A percentile compares a stretch with the other conserved stretches of the same genome.
Conservation (phyloP, 495 filamentous ascomycete species). For the Entonaema liquescens region DNA sequence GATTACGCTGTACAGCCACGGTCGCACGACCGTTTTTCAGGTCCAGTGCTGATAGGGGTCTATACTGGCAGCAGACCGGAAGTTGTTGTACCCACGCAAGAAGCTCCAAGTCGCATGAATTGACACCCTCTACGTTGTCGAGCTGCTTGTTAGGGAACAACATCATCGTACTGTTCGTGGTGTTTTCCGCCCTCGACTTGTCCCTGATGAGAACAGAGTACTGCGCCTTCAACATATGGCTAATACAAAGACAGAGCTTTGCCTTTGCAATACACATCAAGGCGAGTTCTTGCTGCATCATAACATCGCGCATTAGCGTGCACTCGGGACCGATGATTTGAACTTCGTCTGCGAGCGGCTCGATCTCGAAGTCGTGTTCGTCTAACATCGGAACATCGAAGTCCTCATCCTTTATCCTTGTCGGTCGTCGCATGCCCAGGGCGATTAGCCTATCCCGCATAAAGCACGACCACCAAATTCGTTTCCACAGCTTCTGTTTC, state of each 20-base stretch:
- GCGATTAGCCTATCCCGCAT: slow-evolving; percentile 90
- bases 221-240: slow-evolving; percentile 82
- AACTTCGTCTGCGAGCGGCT: slow-evolving; percentile 67
- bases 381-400: slow-evolving; percentile 89
- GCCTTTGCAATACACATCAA: slow-evolving; percentile 91
- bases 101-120: slow-evolving; percentile 75
- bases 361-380: slow-evolving; percentile 83
- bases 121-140: slow-evolving; percentile 76
- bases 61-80: slow-evolving; percentile 71
- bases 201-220: slow-evolving; percentile 88
- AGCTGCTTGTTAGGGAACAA: slow-evolving; percentile 85
- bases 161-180: slow-evolving; percentile 86
- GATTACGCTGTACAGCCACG: slow-evolving; percentile 75
- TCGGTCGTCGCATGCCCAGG: slow-evolving; percentile 87
- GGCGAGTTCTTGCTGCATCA: slow-evolving; percentile 76
- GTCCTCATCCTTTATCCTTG: slow-evolving; percentile 87
- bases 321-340: slow-evolving; percentile 72
- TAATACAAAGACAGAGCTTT: slow-evolving; percentile 86
- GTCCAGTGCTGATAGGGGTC: slow-evolving; percentile 58
- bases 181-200: slow-evolving; percentile 72
- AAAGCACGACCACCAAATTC: slow-evolving; percentile 95
- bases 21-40: slow-evolving; percentile 48
- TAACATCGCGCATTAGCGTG: slow-evolving; percentile 67
- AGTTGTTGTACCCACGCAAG: slow-evolving; percentile 75
- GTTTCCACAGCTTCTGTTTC: slow-evolving; percentile 82